Evolutionary conservation across 2,329 filamentous ascomycete genomes (phyloP).

Genomic region (Aureobasidium sp.): DNA sequence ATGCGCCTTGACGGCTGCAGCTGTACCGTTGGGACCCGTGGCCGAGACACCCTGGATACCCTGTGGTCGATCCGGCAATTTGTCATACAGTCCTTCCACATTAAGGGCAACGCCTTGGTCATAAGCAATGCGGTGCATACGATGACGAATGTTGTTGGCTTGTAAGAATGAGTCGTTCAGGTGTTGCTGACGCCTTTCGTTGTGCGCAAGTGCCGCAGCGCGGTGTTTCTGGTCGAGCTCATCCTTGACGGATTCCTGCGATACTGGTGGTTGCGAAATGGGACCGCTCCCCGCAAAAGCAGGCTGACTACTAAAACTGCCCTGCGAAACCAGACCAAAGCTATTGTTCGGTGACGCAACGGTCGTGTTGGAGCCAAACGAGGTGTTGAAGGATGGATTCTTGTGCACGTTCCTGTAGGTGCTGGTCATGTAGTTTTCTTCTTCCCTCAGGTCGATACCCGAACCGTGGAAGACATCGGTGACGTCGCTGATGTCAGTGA

Average conservation of each 20-base stretch:
- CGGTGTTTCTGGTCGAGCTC: constrained; percentile 60
- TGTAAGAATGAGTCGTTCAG: constrained; percentile 67
- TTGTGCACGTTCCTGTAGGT: constrained; percentile 40
- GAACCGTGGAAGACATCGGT: constrained; percentile 79
- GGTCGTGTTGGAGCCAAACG: constrained; percentile 30
- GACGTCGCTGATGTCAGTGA: constrained; percentile 61
- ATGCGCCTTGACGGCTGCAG: constrained; percentile 33
- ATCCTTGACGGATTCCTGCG: constrained; percentile 60
- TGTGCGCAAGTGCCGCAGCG: constrained; percentile 56
- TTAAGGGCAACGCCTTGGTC: constrained; percentile 55
- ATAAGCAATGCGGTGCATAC: constrained; percentile 51
- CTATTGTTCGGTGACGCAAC: constrained; percentile 35
- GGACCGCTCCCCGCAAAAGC: constrained; percentile 34
- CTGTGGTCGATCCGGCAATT: constrained; percentile 23
- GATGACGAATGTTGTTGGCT: constrained; percentile 51
- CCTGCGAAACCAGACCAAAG: constrained; percentile 41
- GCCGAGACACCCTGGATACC: constrained; percentile 21
- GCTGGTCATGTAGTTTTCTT: constrained; percentile 73
- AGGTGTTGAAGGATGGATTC: constrained; percentile 20
- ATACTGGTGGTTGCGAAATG: constrained; percentile 49
- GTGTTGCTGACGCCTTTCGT: constrained; percentile 58
- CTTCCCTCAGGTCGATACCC: constrained; percentile 78
- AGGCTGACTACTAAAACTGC: constrained; percentile 28
- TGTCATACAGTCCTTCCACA: constrained; percentile 47
- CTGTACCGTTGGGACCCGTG: constrained; percentile 23